These are phyloP conservation scores for Cordyceps javanica DNA, from an alignment of 2,329 filamentous ascomycete genomes.

Conservation along the genomic window DNA sequence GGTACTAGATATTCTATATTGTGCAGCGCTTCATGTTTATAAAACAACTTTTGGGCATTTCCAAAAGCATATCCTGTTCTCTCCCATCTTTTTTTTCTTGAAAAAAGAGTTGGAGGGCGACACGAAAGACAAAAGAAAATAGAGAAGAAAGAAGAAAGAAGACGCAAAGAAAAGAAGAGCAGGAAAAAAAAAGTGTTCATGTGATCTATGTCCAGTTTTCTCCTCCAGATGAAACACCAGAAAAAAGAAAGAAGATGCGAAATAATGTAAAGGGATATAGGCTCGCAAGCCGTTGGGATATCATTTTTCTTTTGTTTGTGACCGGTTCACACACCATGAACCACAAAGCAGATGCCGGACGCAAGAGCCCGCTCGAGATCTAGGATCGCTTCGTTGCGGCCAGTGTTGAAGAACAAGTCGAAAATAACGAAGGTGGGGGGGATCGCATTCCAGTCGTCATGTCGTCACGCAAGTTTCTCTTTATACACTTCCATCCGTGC, in stretches of 20 bases:
- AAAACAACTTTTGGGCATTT: neutral
- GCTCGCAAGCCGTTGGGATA: constrained; percentile 11
- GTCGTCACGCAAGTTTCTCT: constrained; percentile 8
- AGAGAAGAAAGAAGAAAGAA: neutral
- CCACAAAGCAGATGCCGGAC: neutral
- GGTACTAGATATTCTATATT: constrained; percentile 1
- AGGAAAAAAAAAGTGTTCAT: constrained; percentile 6
- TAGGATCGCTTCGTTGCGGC: neutral
- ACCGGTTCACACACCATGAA: neutral
- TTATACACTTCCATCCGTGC: constrained; percentile 9
- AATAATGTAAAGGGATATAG: neutral
- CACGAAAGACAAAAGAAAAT: neutral
- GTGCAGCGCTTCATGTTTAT: neutral
- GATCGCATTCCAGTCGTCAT: constrained; percentile 10
- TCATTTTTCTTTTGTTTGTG: constrained; percentile 14
- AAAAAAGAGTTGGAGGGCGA: too few species aligned
- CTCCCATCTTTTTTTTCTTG: too few species aligned
- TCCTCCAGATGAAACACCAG: constrained; percentile 10
- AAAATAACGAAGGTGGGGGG: neutral
- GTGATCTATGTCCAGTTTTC: constrained; percentile 5
- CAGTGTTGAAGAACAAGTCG: neutral
- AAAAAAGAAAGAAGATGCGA: constrained; percentile 11
- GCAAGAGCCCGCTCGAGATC: constrained; percentile 2
- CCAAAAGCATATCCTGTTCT: too few species aligned
- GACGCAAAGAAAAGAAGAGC: neutral